Evolutionary conservation across 345 rosid species (phyloP).

Genomic region (Rhizophora mangle): DNA sequence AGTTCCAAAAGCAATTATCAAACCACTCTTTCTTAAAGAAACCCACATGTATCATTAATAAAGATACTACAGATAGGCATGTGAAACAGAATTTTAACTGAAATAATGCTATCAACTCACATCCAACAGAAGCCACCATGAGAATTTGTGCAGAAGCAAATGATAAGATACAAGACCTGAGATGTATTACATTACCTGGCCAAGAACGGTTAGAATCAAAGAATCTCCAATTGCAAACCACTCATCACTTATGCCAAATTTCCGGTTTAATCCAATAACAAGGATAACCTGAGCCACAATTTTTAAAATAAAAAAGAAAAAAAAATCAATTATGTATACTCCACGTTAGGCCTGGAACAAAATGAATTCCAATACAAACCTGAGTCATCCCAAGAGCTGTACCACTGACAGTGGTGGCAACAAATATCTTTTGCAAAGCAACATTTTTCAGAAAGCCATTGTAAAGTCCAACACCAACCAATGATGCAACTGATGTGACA

Average conservation of each 20-base stretch:
- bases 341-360: not conserved
- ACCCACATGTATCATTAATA: too few species aligned
- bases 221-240: conserved; percentile 99
- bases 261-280: conserved; percentile 74
- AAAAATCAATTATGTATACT: not conserved
- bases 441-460: conserved; percentile 89
- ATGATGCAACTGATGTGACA: conserved; percentile 86
- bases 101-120: conserved; percentile 1
- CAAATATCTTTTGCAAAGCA: conserved; percentile 72
- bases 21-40: not conserved
- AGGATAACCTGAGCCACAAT: conserved; percentile 64
- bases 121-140: not conserved
- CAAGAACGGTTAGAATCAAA: conserved; percentile 78
- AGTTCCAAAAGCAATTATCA: not conserved
- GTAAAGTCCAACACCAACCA: conserved; percentile 84
- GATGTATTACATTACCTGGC: conserved; percentile 53
- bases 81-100: not conserved
- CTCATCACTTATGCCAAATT: conserved; percentile 82
- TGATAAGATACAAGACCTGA: not conserved
- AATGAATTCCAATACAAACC: conserved; percentile 37
- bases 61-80: not conserved
- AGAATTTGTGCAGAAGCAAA: not conserved
- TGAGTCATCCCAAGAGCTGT: conserved; percentile 94
- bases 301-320: not conserved
- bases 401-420: conserved; percentile 66